Evolutionary conservation across 2,329 filamentous ascomycete species (phyloP), one percentile per base, ranked within the genome.

Genomic region (Fusarium sp.): DNA sequence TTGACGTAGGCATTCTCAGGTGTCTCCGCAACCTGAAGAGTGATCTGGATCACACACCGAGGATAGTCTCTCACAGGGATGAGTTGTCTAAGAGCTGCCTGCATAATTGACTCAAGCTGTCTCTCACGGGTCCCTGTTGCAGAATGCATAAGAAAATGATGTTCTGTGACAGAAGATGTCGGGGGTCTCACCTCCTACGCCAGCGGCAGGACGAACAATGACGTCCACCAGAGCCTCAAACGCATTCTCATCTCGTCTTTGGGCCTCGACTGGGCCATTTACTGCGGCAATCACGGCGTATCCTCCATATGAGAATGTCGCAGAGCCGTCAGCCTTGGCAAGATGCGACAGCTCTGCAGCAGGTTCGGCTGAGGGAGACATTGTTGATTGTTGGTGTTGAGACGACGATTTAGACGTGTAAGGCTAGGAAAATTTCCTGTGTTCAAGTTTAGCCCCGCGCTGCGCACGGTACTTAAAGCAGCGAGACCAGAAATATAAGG

Each of bases 181-280:
- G 40, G 47, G 45, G 40, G 21, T 63, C 85, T 76, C 78, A 90
- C 94, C 91, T 82, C 92, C 93, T 43, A 96, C 90, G 17, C 94
- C 94, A 67, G 91, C 89, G 35, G 91, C 90, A 47, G 95, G 95
- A 77, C 96, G 89, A 68, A 99, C 88, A 76, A 95, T 89, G 58
- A 99, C 92, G 79, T 98, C 96, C 69, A 99, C 84, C 48, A 91
- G 88, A 27, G 95, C 93, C 81, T 97, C 94, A 79, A 97, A 94
- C 10, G 96, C 91, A 70, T 96, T 88, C 78, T 98, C 93, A 76
- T 99, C 95, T 73, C 93, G 89, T 74, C 94, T 88, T 72, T 90
- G 89, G 17, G 95, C 93, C 81, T 99, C 96, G 70, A 98, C 88
- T 17, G 96, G 96, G 1, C 95, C 96, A 79, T 97, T 98, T 70